Percentiles rank a stretch among this genome's conserved stretches.
These are phyloP conservation scores for Xanthoconium separans DNA, from an alignment of 1,284 basidiomycete genomes.

Conservation along the genomic window DNA sequence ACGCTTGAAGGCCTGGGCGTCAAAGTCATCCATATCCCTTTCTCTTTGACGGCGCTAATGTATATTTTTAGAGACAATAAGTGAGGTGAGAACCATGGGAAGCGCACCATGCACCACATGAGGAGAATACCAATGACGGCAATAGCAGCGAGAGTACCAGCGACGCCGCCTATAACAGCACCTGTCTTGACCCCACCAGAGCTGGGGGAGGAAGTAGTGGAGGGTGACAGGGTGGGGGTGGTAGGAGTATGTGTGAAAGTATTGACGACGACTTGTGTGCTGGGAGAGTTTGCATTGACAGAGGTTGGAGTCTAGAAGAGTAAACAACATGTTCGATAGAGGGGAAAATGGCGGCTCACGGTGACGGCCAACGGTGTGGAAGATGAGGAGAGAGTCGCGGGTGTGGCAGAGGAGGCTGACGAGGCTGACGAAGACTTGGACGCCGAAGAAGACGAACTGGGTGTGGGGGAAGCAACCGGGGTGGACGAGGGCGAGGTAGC, in stretches of 20 bases:
- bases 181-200: conserved; percentile 35
- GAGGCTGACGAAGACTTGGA: background rate
- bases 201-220: conserved; percentile 23
- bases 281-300: background rate
- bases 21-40: conserved; percentile 47
- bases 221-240: conserved; percentile 5
- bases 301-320: conserved; percentile 4
- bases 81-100: background rate
- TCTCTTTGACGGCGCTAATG: conserved; percentile 46
- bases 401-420: conserved; percentile 1
- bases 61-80: conserved; percentile 4
- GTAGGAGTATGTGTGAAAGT: conserved; percentile 1
- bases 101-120: conserved; percentile 52
- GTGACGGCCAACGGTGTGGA: background rate
- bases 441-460: background rate
- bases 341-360: conserved; percentile 11
- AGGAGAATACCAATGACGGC: conserved; percentile 48
- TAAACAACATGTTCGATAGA: background rate
- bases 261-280: background rate
- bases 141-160: conserved; percentile 48
- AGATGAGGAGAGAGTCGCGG: background rate
- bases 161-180: conserved; percentile 53
- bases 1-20: conserved; percentile 51
- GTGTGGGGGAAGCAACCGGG: background rate
- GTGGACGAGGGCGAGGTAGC: background rate